A percentile compares a stretch with the other conserved stretches of the same genome.
These are phyloP conservation scores for Skeletonema potamos DNA, from an alignment of 108 stramenopile species.

Conservation along the genomic window DNA sequence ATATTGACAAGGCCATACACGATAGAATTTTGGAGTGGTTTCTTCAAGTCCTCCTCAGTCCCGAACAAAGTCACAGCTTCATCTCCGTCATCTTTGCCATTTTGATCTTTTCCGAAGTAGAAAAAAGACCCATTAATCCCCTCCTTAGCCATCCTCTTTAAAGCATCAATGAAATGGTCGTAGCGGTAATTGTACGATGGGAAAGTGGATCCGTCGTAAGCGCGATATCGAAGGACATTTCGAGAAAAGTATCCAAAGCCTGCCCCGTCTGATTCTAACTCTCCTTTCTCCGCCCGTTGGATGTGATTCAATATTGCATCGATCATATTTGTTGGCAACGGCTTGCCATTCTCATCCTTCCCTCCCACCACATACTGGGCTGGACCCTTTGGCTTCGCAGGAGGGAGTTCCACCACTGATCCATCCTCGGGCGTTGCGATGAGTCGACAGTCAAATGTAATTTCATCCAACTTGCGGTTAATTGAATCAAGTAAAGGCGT, in stretches of 20 bases:
- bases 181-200: constrained; percentile 38
- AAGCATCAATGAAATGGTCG: constrained; percentile 33
- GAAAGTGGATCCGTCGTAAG: constrained; percentile 31
- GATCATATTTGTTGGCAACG: background rate
- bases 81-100: background rate
- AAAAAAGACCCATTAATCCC: constrained; percentile 32
- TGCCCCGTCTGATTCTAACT: constrained; percentile 7
- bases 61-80: background rate
- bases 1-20: constrained; percentile 51
- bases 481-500: constrained; percentile 40
- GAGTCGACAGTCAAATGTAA: constrained; percentile 38
- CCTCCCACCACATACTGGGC: constrained; percentile 15
- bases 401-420: constrained; percentile 26
- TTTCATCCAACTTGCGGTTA: constrained; percentile 45
- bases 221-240: constrained; percentile 22
- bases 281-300: constrained; percentile 26
- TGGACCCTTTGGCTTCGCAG: constrained; percentile 32
- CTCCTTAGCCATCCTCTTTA: constrained; percentile 18
- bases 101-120: constrained; percentile 29
- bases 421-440: constrained; percentile 30
- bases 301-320: constrained; percentile 31
- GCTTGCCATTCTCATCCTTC: background rate
- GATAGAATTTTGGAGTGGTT: constrained; percentile 4
- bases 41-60: background rate
- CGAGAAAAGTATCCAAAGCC: constrained; percentile 28